phyloP scores from a whole-genome alignment of 257 asterid genomes.

The Nicotiana knightiana region DNA sequence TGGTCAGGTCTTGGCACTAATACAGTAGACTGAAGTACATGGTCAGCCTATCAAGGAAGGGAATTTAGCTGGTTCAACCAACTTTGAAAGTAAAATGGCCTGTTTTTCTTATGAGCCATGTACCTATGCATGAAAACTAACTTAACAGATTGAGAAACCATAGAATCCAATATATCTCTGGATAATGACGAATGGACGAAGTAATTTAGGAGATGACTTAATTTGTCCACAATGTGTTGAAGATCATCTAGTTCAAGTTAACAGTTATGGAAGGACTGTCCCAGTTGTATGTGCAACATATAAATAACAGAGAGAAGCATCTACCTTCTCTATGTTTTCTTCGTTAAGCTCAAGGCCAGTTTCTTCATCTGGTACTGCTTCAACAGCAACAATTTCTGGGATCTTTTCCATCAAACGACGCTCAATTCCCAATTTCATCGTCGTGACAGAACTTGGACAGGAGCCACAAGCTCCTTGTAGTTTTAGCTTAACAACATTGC shows the following conservation, averaged over 20 bases:
- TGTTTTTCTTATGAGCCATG: not conserved
- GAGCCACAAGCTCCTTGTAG: conserved; percentile 99
- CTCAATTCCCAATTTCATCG: conserved; percentile 97
- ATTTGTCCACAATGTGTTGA: not conserved
- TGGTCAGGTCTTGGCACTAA: conserved; percentile 1
- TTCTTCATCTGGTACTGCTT: conserved; percentile 87
- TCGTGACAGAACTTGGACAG: conserved; percentile 78
- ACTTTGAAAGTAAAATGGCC: not conserved
- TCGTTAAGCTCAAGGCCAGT: conserved; percentile 92
- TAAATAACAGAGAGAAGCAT: conserved; percentile 10
- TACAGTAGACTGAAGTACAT: not conserved
- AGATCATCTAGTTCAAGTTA: not conserved
- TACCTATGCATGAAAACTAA: not conserved
- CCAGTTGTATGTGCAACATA: not conserved
- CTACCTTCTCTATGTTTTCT: conserved; percentile 92
- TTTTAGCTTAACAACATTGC: conserved; percentile 79
- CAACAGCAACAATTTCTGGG: conserved; percentile 91
- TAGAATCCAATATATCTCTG: not conserved
- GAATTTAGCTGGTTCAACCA: not conserved
- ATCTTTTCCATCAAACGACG: conserved; percentile 90
- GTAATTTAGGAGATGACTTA: not conserved
- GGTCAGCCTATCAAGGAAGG: not conserved
- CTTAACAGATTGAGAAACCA: not conserved
- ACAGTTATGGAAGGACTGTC: not conserved
- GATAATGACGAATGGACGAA: not conserved